Evolutionary conservation across 2,329 filamentous ascomycete species (phyloP).

Genomic region (Penicillium sp.): DNA sequence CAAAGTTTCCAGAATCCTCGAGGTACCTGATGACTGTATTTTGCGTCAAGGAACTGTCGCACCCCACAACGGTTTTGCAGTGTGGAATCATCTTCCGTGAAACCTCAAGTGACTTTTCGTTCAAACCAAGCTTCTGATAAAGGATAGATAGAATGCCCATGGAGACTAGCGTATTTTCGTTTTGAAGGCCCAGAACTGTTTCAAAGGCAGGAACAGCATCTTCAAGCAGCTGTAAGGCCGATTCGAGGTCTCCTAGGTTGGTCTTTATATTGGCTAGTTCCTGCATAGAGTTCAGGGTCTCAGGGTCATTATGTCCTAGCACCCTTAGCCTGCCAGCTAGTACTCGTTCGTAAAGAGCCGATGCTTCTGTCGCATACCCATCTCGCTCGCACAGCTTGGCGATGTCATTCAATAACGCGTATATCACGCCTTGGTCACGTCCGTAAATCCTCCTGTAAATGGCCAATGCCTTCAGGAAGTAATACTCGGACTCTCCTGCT

Average conservation of each 20-base stretch:
- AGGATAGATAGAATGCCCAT: conserved; percentile 28
- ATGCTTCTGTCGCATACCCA: conserved; percentile 28
- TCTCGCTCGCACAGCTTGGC: conserved; percentile 26
- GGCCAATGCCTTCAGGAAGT: conserved; percentile 25
- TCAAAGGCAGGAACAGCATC: conserved; percentile 27
- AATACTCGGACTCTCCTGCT: conserved; percentile 24
- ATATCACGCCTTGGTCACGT: conserved; percentile 27
- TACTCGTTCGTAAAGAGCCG: conserved; percentile 28
- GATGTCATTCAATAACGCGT: conserved; percentile 25
- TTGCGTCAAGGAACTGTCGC: conserved; percentile 22
- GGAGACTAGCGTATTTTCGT: conserved; percentile 25
- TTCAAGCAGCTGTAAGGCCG: conserved; percentile 25
- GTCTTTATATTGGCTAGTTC: conserved; percentile 26
- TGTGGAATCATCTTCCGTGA: conserved; percentile 23
- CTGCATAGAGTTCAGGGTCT: conserved; percentile 30
- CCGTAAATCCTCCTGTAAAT: conserved; percentile 26
- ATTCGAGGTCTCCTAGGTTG: conserved; percentile 24
- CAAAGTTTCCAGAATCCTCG: conserved; percentile 25
- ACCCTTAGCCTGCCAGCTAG: conserved; percentile 28
- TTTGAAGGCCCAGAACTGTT: conserved; percentile 27
- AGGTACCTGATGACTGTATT: conserved; percentile 25
- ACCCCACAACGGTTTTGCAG: conserved; percentile 24
- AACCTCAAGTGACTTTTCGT: conserved; percentile 24
- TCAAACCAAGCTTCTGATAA: conserved; percentile 27
- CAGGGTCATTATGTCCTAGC: conserved; percentile 26